Evolutionary conservation across 2,329 filamentous ascomycete genomes (phyloP), one percentile per base, ranked within the genome.

Genomic region (Colletotrichum filicis): DNA sequence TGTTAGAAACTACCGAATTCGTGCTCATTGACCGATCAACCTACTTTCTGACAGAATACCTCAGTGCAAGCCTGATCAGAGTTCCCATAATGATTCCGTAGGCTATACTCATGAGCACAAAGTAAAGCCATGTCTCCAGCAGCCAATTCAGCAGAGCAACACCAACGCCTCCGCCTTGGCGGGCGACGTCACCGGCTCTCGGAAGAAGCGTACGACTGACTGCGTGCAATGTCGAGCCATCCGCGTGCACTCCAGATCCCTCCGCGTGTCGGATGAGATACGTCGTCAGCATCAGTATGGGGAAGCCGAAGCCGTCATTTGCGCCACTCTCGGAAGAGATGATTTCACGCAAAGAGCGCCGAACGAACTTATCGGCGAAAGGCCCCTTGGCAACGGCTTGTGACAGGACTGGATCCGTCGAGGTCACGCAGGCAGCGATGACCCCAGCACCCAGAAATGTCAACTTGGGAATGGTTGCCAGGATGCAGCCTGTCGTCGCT

Each of bases 281-380:
- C 1, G 87, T 85, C 0, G 89, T 88, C 2, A 92, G 83, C 82
- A 91, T 86, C 5, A 92, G 82, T 66, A 92, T 91, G 0, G 90
- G 90, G 59, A 91, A 92, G 0, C 88, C 90, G 53, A 92, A 90
- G 0, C 90, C 90, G 74, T 92, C 90, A 74, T 92, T 92, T 3
- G 87, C 86, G 7, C 90, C 90, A 4, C 89, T 89, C 74, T 92
- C 90, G 1, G 89, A 85, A 0, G 89, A 91, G 24, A 92, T 91
- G 69, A 92, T 88, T 74, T 92, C 89, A 32, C 90, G 85, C 4
- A 92, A 81, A 3, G 86, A 83, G 1, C 89, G 85, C 11, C 87
- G 83, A 2, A 92, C 89, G 71, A 87, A 92, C 72, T 90, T 91
- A 76, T 92, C 90, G 0, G 90, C 85, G 75, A 92, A 91, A 0